These are phyloP conservation scores for Durio zibethinus DNA, from an alignment of 345 rosid genomes.

Conservation along the genomic window DNA sequence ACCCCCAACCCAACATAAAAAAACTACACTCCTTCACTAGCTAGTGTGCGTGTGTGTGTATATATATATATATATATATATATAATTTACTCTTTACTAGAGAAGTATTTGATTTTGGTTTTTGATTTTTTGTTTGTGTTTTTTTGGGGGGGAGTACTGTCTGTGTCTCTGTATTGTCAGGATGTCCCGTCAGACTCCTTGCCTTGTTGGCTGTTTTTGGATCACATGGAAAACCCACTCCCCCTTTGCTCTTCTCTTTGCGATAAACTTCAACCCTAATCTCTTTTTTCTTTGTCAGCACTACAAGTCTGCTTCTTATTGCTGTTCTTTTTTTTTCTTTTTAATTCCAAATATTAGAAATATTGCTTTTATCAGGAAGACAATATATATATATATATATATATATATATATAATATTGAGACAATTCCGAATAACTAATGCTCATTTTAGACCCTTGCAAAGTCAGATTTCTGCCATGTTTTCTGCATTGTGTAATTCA, in stretches of 20 bases:
- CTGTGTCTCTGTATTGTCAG: constrained; percentile 16
- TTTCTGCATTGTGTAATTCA: background rate
- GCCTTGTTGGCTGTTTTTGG: constrained; percentile 1
- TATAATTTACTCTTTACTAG: no score
- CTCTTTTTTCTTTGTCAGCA: background rate
- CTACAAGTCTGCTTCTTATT: background rate
- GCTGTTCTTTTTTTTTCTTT: background rate
- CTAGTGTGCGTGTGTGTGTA: no score
- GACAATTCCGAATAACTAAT: background rate
- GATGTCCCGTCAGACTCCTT: constrained; percentile 14
- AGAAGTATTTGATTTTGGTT: background rate
- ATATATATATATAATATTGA: background rate
- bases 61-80: background rate
- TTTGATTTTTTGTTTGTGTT: background rate
- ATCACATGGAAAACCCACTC: constrained; percentile 7
- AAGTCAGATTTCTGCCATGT: background rate
- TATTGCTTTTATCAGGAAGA: background rate
- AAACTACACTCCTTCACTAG: background rate
- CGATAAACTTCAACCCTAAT: background rate
- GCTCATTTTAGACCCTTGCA: background rate
- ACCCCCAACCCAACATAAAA: background rate
- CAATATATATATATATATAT: background rate
- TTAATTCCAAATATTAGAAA: background rate
- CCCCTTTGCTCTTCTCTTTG: background rate
- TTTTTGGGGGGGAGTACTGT: background rate